A percentile compares a stretch with the other conserved stretches of the same genome.
Conservation (phyloP, 495 filamentous ascomycete genomes). For the Aspergillus funiculosus region DNA sequence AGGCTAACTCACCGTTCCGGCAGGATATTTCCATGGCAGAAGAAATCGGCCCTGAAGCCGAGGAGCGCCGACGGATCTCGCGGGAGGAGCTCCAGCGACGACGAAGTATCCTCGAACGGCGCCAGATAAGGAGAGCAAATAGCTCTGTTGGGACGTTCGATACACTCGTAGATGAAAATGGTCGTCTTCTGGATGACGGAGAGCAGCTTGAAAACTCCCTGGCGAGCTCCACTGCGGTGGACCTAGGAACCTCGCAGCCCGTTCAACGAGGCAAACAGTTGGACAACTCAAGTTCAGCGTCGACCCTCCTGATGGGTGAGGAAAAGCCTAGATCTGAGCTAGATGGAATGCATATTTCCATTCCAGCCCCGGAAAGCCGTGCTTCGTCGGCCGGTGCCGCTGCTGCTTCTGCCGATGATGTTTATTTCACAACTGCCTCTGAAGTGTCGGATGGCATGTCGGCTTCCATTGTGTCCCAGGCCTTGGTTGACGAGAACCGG, state of each 20-base stretch:
- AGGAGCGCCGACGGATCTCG: constrained; percentile 61
- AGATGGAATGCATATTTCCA: constrained; percentile 25
- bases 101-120: constrained; percentile 37
- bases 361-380: constrained; percentile 34
- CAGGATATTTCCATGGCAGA: constrained; percentile 51
- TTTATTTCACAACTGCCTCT: constrained; percentile 46
- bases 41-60: constrained; percentile 57
- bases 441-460: constrained; percentile 28
- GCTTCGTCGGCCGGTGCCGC: constrained; percentile 38
- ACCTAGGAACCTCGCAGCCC: constrained; percentile 45
- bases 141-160: constrained; percentile 44
- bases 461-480: constrained; percentile 2
- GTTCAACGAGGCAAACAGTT: constrained; percentile 48
- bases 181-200: constrained; percentile 31
- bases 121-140: constrained; percentile 21
- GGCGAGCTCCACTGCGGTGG: constrained; percentile 44
- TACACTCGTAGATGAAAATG: constrained; percentile 49
- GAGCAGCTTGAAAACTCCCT: constrained; percentile 9
- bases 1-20: constrained; percentile 18
- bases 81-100: constrained; percentile 71
- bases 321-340: constrained; percentile 4
- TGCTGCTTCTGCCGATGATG: constrained; percentile 37
- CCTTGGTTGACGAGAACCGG: constrained; percentile 7
- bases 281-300: constrained; percentile 20
- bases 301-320: not conserved